These are phyloP conservation scores for Neurospora sp. DNA, from an alignment of 495 filamentous ascomycete genomes.

Conservation along the genomic window DNA sequence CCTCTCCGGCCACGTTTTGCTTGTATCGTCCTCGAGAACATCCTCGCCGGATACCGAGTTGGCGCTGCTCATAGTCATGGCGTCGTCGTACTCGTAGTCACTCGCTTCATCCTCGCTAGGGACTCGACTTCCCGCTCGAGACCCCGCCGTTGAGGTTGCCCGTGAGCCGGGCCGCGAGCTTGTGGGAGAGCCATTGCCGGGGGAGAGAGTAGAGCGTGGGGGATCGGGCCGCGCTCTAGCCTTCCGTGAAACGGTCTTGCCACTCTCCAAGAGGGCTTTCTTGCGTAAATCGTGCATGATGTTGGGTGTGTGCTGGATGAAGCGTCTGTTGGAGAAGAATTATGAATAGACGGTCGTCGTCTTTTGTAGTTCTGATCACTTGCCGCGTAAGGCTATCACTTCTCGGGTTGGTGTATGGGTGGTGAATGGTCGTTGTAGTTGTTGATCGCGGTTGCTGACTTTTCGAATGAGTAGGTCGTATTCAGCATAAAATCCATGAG, in stretches of 20 bases:
- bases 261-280: conserved; percentile 67
- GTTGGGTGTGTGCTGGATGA: background rate
- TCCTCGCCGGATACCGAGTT: conserved; percentile 31
- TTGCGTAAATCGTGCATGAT: conserved; percentile 72
- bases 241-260: conserved; percentile 89
- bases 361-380: conserved; percentile 2
- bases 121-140: conserved; percentile 52
- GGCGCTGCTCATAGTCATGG: conserved; percentile 20
- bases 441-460: background rate
- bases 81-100: conserved; percentile 32
- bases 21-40: conserved; percentile 35
- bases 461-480: background rate
- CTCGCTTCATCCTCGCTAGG: conserved; percentile 71
- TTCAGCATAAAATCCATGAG: conserved; percentile 16
- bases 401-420: conserved; percentile 7
- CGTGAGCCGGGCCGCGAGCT: conserved; percentile 11
- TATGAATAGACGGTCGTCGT: conserved; percentile 2
- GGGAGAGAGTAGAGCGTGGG: conserved; percentile 41
- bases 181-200: conserved; percentile 15
- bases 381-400: background rate
- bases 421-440: conserved; percentile 8
- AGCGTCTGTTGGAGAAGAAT: background rate
- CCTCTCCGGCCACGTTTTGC: conserved; percentile 54
- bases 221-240: conserved; percentile 65
- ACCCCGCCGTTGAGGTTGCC: conserved; percentile 26